Percentiles rank a stretch among this genome's conserved stretches.
Conservation (phyloP, 163 green algal species). For the Prototheca wickerhamii region DNA sequence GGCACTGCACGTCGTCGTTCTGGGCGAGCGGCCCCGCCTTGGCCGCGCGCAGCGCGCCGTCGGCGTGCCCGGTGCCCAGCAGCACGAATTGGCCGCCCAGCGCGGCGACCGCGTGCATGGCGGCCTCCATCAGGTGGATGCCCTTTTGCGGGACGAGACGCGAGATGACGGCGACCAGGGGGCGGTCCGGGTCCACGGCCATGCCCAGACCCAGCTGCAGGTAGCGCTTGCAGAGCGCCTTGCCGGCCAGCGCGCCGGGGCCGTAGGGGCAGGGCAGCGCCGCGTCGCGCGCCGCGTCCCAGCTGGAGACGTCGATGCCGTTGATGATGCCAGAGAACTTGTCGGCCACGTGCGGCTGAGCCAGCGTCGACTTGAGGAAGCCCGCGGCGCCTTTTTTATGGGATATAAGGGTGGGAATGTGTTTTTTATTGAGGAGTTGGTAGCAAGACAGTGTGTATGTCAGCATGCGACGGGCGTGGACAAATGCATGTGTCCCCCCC, state of each 20-base stretch:
- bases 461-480: no score
- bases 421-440: background rate
- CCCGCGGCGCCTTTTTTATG: constrained; percentile 39
- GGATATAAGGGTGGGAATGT: background rate
- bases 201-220: constrained; percentile 66
- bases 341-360: constrained; percentile 31
- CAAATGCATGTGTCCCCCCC: background rate
- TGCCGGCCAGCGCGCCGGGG: constrained; percentile 27
- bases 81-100: constrained; percentile 84
- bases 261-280: constrained; percentile 69
- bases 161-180: constrained; percentile 75
- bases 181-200: constrained; percentile 50
- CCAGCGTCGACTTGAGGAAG: constrained; percentile 56
- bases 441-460: no score
- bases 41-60: constrained; percentile 19
- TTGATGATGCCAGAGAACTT: constrained; percentile 67
- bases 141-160: constrained; percentile 82
- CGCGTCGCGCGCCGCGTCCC: constrained; percentile 69
- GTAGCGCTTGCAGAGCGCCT: constrained; percentile 80
- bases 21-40: constrained; percentile 11
- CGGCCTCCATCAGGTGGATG: constrained; percentile 90
- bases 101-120: constrained; percentile 60
- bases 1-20: constrained; percentile 9
- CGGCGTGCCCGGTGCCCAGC: constrained; percentile 72
- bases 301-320: constrained; percentile 65